These are phyloP conservation scores for Termitomyces sp. DNA, from an alignment of 768 basidiomycete species.

Conservation along the genomic window DNA sequence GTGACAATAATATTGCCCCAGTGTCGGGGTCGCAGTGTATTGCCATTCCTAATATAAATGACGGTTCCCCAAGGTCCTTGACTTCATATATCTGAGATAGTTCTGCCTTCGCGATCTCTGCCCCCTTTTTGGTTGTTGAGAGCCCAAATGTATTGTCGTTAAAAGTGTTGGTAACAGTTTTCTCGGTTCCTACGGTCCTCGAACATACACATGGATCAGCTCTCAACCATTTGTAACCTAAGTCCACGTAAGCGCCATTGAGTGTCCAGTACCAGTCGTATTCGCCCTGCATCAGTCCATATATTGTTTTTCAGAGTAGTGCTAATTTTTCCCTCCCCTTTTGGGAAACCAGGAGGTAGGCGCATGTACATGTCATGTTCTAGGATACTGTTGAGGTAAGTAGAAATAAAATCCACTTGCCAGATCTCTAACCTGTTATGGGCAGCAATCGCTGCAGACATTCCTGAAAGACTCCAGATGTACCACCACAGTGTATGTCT, in stretches of 20 bases:
- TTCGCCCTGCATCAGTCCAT: slow-evolving; percentile 2
- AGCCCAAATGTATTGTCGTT: neutral
- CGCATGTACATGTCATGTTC: too few relatives aligned
- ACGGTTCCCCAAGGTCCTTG: too few relatives aligned
- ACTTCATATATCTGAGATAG: neutral
- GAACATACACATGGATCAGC: neutral
- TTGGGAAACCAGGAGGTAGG: too few relatives aligned
- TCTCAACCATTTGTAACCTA: neutral
- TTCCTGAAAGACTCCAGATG: too few relatives aligned
- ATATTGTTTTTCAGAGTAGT: neutral
- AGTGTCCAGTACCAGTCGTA: too few relatives aligned
- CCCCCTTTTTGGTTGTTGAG: neutral
- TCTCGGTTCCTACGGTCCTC: neutral
- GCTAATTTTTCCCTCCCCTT: neutral
- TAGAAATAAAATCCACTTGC: too few relatives aligned
- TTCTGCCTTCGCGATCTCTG: neutral
- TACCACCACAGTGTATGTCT: too few relatives aligned
- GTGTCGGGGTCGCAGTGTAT: neutral
- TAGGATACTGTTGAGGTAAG: too few relatives aligned
- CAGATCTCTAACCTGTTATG: too few relatives aligned
- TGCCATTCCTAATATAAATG: neutral
- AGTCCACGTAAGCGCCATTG: neutral
- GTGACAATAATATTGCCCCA: neutral
- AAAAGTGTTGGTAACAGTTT: neutral
- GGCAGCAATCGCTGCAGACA: too few relatives aligned